These are phyloP conservation scores for Paxillus rubicundulus DNA, from an alignment of 768 basidiomycete genomes.

Conservation along the genomic window DNA sequence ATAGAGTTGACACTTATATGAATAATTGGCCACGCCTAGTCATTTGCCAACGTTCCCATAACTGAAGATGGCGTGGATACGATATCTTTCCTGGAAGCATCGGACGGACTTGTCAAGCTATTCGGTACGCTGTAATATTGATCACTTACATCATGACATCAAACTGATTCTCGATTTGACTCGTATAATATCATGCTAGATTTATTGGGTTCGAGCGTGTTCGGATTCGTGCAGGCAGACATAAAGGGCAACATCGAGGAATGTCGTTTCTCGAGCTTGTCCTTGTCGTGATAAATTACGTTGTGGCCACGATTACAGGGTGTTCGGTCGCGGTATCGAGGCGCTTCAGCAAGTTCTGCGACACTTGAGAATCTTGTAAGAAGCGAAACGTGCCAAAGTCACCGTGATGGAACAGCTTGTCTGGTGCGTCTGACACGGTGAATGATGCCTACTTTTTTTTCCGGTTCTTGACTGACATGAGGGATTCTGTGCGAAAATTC, in stretches of 20 bases:
- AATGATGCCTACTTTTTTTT: slow-evolving; percentile 9
- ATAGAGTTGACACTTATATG: neutral
- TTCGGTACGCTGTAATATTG: slow-evolving; percentile 49
- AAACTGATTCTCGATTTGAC: slow-evolving; percentile 11
- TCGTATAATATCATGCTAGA: slow-evolving; percentile 39
- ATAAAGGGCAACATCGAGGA: slow-evolving; percentile 66
- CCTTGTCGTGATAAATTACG: slow-evolving; percentile 8
- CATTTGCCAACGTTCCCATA: slow-evolving; percentile 80
- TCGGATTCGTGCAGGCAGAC: slow-evolving; percentile 73
- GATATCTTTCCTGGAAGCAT: slow-evolving; percentile 75
- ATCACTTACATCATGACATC: slow-evolving; percentile 20
- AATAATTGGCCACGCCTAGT: slow-evolving; percentile 44
- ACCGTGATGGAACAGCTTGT: slow-evolving; percentile 55
- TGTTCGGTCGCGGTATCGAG: slow-evolving; percentile 55
- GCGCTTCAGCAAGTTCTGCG: slow-evolving; percentile 39
- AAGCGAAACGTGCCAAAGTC: slow-evolving; percentile 43
- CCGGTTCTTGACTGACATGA: too few species aligned
- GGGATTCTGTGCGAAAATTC: too few species aligned
- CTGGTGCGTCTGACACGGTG: slow-evolving; percentile 67
- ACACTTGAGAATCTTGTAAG: slow-evolving; percentile 63
- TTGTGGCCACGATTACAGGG: slow-evolving; percentile 42
- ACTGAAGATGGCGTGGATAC: slow-evolving; percentile 81
- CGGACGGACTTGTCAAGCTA: slow-evolving; percentile 77
- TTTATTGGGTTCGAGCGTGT: slow-evolving; percentile 64
- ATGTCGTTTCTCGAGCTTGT: slow-evolving; percentile 31